phyloP scores from a whole-genome alignment of 169 alveolate species.

The Amoebophrya sp. region DNA sequence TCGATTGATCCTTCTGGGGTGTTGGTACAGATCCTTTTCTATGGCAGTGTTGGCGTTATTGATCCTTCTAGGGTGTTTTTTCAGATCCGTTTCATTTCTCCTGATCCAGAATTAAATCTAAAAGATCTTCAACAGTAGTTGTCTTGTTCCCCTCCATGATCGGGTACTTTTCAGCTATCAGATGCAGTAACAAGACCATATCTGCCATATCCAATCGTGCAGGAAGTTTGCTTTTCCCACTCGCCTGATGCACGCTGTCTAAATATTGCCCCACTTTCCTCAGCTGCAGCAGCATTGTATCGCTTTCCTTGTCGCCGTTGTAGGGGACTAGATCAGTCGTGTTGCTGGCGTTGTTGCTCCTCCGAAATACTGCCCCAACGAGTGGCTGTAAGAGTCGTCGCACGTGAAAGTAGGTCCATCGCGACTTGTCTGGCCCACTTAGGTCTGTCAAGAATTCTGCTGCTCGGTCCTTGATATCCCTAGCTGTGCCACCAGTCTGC shows the following conservation, averaged over 20 bases:
- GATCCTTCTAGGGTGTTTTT: too few relatives aligned
- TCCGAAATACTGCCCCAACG: too few relatives aligned
- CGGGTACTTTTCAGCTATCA: neutral
- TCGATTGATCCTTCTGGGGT: too few relatives aligned
- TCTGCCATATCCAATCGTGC: neutral
- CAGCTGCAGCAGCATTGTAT: neutral
- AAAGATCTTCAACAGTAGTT: neutral
- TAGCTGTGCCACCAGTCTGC: neutral
- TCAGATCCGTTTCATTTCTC: neutral
- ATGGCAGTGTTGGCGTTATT: too few relatives aligned
- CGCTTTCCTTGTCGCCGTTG: neutral
- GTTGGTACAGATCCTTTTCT: too few relatives aligned
- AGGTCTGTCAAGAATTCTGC: neutral
- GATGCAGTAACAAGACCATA: neutral
- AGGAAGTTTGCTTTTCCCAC: neutral
- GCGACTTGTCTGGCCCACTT: neutral
- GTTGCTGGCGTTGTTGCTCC: too few relatives aligned
- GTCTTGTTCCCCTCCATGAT: neutral
- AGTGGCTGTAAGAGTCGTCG: neutral
- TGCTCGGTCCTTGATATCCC: neutral
- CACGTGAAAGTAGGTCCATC: neutral
- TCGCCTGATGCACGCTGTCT: neutral
- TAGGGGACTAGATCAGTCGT: too few relatives aligned
- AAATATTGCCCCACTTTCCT: neutral
- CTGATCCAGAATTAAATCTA: neutral